phyloP scores from a whole-genome alignment of 192 early-diverging fungal species.

The Mortierella alpina region DNA sequence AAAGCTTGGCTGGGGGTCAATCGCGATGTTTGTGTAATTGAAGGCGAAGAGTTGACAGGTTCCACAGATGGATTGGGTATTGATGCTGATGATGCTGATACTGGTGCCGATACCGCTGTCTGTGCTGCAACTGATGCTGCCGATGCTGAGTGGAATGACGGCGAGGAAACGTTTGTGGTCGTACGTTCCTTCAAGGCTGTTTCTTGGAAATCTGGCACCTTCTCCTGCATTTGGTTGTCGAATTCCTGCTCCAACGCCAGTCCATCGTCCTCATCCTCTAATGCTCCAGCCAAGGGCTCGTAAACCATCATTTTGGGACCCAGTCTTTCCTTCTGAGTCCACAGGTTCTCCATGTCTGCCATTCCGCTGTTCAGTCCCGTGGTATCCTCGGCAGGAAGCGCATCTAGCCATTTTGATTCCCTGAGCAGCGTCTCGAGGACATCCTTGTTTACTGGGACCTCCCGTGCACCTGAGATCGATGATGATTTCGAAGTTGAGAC shows the following conservation, averaged over 20 bases:
- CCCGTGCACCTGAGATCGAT: slow-evolving; percentile 1
- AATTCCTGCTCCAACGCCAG: neutral
- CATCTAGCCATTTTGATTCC: slow-evolving; percentile 46
- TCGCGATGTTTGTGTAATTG: no score
- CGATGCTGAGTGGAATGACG: neutral
- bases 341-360: slow-evolving; percentile 1
- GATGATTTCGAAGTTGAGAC: slow-evolving; percentile 1
- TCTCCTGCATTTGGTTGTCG: neutral
- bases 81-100: neutral
- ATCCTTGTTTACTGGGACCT: slow-evolving; percentile 20
- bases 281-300: neutral
- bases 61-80: neutral
- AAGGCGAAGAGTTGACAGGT: neutral
- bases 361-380: slow-evolving; percentile 28
- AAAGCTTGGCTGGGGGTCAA: neutral
- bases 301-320: slow-evolving; percentile 52
- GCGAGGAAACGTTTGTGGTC: neutral
- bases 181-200: neutral
- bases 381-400: slow-evolving; percentile 32
- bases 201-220: no score
- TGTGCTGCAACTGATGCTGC: neutral
- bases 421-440: slow-evolving; percentile 25
- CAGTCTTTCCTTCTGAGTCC: slow-evolving; percentile 23
- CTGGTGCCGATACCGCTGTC: neutral
- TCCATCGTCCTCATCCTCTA: neutral